Base-by-base conservation (phyloP, 2,329 filamentous ascomycete species). In the Allantophomopsis lycopodina region DNA sequence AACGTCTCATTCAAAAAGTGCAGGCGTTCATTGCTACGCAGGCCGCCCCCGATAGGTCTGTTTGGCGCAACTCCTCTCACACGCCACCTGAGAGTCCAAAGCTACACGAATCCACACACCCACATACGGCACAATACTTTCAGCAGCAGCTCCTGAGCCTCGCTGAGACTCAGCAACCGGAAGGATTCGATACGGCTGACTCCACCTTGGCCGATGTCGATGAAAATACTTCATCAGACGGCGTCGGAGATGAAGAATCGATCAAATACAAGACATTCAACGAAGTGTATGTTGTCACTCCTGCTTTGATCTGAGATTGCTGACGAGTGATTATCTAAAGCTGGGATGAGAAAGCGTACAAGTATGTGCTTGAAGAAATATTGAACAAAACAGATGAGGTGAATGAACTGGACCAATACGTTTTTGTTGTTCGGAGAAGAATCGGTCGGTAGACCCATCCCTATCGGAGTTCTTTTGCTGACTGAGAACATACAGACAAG, bases 181-280 rank as follows among this genome's bases (percentile, higher is more conserved):
- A n/a, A n/a, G n/a, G n/a, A n/a, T 21, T 12, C 18, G 23, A 36
- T 6, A 16, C 15, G 35, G 30, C 39, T 17, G 23, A 33, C 17
- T 13, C 5, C 28, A n/a, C 21, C 13, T 21, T 33, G 33, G 18
- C 15, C 15, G 6, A 17, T n/a, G 37, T 5, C 11, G 30, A 33
- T 33, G 16, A 17, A 31, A 15, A 32, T 15, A 20, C n/a, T 11
- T 17, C n/a, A 18, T 16, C 12, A 18, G 16, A 11, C 21, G 7
- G 30, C 16, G 30, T 17, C 16, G n/a, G 32, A 30, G 32, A 14
- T 40, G 14, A 42, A 36, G 23, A 23, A 15, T 14, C 44, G 35
- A 33, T 38, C 38, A 41, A 45, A 14, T 50, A 48, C 33, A 50
- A 50, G 37, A 42, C 11, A 4, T 38, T 47, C 28, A 44, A 45